phyloP scores from a whole-genome alignment of 1,139 yeast genomes.

The Yamadazyma sp. region DNA sequence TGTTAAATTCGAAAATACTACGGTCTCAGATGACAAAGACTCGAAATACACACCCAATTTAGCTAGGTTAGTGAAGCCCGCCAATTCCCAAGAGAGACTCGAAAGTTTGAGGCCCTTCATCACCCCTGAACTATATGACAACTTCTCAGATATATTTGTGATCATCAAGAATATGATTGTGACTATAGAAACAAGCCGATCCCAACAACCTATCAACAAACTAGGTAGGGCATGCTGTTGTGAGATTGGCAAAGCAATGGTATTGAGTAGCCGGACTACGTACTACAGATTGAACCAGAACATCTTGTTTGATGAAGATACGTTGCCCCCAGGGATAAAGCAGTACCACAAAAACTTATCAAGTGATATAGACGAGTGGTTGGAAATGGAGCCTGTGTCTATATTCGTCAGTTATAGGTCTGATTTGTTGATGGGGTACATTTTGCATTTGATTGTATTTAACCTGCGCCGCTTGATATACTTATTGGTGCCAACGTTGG shows the following conservation, averaged over 20 bases:
- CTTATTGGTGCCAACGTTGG: slow-evolving; percentile 32
- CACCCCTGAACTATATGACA: slow-evolving; percentile 25
- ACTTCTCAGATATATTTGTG: slow-evolving; percentile 31
- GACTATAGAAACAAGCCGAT: slow-evolving; percentile 12
- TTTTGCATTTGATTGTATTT: slow-evolving; percentile 33
- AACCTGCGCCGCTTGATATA: slow-evolving; percentile 33
- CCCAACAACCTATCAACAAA: slow-evolving; percentile 12
- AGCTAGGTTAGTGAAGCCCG: slow-evolving; percentile 19
- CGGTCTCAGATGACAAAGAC: neutral
- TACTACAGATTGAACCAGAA: slow-evolving; percentile 34
- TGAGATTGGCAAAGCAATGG: slow-evolving; percentile 35
- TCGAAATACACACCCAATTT: neutral
- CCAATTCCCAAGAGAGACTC: slow-evolving; percentile 26
- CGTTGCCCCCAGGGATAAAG: slow-evolving; percentile 25
- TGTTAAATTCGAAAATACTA: slow-evolving; percentile 1
- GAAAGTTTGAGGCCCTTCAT: slow-evolving; percentile 24
- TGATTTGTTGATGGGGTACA: slow-evolving; percentile 34
- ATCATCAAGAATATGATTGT: slow-evolving; percentile 27
- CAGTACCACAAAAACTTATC: slow-evolving; percentile 22
- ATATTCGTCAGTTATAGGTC: slow-evolving; percentile 21
- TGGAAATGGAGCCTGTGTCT: slow-evolving; percentile 29
- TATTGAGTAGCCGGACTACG: slow-evolving; percentile 33
- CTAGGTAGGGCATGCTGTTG: slow-evolving; percentile 31
- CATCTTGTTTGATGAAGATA: slow-evolving; percentile 31
- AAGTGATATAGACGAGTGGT: slow-evolving; percentile 43